Evolutionary conservation across 257 asterid species (phyloP).

Genomic region (Verbena officinalis): DNA sequence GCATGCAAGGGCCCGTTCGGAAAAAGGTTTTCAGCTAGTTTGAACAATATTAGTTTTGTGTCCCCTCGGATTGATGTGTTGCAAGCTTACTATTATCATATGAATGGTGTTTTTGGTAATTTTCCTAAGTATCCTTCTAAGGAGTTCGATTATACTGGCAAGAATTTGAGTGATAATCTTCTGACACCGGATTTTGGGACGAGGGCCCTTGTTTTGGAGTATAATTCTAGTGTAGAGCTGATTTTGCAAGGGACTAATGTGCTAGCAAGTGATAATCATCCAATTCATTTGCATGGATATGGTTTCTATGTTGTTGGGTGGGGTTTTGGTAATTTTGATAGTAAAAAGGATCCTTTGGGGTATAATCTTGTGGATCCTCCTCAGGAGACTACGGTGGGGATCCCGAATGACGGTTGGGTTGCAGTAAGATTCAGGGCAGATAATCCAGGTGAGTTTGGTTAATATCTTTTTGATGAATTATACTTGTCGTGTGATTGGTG

Average conservation of each 20-base stretch:
- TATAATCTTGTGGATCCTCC: constrained; percentile 57
- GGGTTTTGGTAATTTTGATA: constrained; percentile 63
- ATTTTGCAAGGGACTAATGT: constrained; percentile 58
- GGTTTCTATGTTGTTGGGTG: constrained; percentile 54
- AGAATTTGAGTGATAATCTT: constrained; percentile 23
- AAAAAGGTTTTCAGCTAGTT: constrained; percentile 48
- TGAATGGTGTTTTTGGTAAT: constrained; percentile 35
- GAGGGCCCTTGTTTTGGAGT: constrained; percentile 40
- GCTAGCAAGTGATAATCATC: constrained; percentile 62
- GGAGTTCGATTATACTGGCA: constrained; percentile 47
- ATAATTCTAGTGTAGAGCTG: constrained; percentile 53
- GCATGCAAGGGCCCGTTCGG: constrained; percentile 51
- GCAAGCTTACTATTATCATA: constrained; percentile 35
- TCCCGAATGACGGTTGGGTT: constrained; percentile 59
- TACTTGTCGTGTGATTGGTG: background rate
- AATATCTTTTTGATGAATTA: background rate
- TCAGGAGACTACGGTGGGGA: constrained; percentile 51
- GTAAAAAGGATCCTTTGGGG: constrained; percentile 28
- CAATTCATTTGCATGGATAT: constrained; percentile 57
- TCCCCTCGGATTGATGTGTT: constrained; percentile 36
- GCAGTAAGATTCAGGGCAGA: constrained; percentile 55
- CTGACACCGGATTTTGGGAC: constrained; percentile 49
- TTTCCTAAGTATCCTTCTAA: constrained; percentile 46
- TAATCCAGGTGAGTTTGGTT: constrained; percentile 46
- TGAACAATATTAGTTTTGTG: constrained; percentile 53